These are phyloP conservation scores for Hymenochaete sp. DNA, from an alignment of 1,284 basidiomycete genomes.

Conservation along the genomic window DNA sequence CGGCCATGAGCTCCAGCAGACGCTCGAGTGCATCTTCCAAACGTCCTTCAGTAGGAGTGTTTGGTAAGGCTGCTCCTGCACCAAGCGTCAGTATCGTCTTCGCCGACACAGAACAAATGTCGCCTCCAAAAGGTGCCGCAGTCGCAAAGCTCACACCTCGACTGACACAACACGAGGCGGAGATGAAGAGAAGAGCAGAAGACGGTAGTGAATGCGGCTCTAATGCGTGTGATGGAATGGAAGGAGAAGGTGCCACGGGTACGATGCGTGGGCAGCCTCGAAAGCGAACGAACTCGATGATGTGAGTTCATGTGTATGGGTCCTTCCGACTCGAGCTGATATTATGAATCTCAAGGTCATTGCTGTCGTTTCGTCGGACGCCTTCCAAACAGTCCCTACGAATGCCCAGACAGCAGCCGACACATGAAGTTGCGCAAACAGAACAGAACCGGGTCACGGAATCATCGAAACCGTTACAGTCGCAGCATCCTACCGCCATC, in stretches of 20 bases:
- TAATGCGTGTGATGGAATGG: not conserved
- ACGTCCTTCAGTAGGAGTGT: constrained; percentile 5
- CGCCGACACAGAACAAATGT: constrained; percentile 14
- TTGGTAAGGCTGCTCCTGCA: constrained; percentile 7
- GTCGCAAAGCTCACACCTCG: constrained; percentile 6
- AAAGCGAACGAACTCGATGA: not conserved
- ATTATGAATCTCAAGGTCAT: constrained; percentile 1
- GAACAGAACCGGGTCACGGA: not conserved
- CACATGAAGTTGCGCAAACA: not conserved
- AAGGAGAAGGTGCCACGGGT: not conserved
- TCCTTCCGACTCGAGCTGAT: too few species aligned
- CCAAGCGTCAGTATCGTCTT: constrained; percentile 13
- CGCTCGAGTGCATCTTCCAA: constrained; percentile 8
- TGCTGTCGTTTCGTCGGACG: constrained; percentile 7
- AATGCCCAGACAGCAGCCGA: not conserved
- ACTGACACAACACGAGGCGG: constrained; percentile 2
- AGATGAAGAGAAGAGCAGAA: constrained; percentile 1
- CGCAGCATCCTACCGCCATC: not conserved
- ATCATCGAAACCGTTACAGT: not conserved
- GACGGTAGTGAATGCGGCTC: not conserved
- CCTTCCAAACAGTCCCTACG: constrained; percentile 7
- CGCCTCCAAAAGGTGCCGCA: constrained; percentile 9
- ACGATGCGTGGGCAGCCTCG: not conserved
- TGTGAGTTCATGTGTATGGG: too few species aligned
- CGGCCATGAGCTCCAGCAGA: constrained; percentile 12